Percentiles rank a stretch among this genome's conserved stretches.
These are phyloP conservation scores for Fusarium nelsonii DNA, from an alignment of 2,329 filamentous ascomycete genomes.

Conservation along the genomic window DNA sequence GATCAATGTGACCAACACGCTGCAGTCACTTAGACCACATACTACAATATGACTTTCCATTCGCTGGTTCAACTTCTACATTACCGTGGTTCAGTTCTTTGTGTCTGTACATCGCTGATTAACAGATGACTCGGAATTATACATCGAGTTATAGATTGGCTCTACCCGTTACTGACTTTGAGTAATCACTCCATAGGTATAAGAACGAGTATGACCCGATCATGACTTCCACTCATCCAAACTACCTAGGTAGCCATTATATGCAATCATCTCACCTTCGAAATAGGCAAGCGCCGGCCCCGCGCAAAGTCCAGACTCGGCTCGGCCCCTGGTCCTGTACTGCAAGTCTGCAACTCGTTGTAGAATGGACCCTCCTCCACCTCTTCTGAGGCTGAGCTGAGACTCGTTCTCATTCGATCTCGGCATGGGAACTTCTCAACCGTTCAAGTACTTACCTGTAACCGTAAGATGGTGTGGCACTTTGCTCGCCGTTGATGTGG, in stretches of 20 bases:
- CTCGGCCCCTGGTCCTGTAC: constrained; percentile 15
- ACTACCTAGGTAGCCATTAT: not conserved
- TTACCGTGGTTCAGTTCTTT: not conserved
- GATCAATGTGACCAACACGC: not conserved
- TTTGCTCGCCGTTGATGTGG: constrained; percentile 1
- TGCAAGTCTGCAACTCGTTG: not conserved
- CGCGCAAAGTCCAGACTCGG: constrained; percentile 26
- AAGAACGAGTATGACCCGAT: constrained; percentile 15
- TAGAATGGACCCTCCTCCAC: constrained; percentile 10
- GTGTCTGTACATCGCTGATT: not conserved
- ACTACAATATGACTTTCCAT: not conserved
- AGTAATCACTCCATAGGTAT: constrained; percentile 9
- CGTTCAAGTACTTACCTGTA: not conserved
- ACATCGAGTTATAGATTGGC: not conserved
- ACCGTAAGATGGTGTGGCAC: not conserved
- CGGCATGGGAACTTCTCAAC: constrained; percentile 4
- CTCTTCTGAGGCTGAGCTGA: constrained; percentile 6
- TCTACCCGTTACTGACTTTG: not conserved
- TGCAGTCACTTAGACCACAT: not conserved
- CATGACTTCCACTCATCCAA: constrained; percentile 5
- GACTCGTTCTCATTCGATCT: constrained; percentile 1
- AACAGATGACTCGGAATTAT: not conserved
- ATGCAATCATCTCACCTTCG: constrained; percentile 4
- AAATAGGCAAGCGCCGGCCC: constrained; percentile 25
- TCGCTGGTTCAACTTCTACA: not conserved